These are phyloP conservation scores for Houttuynia cordata DNA, from an alignment of 164 flowering plant species.

Conservation along the genomic window DNA sequence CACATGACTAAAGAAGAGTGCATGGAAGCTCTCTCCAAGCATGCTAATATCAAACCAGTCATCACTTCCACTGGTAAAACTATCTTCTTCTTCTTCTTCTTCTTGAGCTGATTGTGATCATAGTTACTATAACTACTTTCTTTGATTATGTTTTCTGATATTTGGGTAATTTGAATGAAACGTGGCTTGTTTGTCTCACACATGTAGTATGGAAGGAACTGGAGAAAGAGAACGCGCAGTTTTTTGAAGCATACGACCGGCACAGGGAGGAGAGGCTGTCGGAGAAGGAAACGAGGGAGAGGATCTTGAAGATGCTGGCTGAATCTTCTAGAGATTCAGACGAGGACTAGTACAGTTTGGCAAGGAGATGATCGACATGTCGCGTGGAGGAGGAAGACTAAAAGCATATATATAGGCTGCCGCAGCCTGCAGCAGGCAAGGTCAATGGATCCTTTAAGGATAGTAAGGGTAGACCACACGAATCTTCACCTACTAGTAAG, in stretches of 20 bases:
- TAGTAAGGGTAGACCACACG: no score
- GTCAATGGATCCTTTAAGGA: no score
- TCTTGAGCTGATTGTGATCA: neutral
- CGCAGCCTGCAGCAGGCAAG: no score
- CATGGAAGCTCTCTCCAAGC: conserved; percentile 77
- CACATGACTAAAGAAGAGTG: conserved; percentile 81
- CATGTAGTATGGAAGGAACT: conserved; percentile 78
- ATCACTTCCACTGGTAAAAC: conserved; percentile 70
- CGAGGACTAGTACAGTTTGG: neutral
- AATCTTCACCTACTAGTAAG: no score
- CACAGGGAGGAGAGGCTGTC: conserved; percentile 22
- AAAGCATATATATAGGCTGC: no score
- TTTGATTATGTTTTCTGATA: neutral
- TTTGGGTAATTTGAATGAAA: neutral
- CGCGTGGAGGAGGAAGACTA: neutral
- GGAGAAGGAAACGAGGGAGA: conserved; percentile 25
- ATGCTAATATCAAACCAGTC: conserved; percentile 67
- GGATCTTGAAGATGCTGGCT: conserved; percentile 39
- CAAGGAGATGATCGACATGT: neutral
- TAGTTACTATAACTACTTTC: neutral
- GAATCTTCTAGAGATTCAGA: conserved; percentile 17
- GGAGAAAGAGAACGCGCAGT: conserved; percentile 85
- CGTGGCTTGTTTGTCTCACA: neutral
- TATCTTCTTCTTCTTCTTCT: neutral
- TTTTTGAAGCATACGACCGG: conserved; percentile 53